These are phyloP conservation scores for Alternaria hordeiaustralica DNA, from an alignment of 2,329 filamentous ascomycete genomes.

Conservation along the genomic window DNA sequence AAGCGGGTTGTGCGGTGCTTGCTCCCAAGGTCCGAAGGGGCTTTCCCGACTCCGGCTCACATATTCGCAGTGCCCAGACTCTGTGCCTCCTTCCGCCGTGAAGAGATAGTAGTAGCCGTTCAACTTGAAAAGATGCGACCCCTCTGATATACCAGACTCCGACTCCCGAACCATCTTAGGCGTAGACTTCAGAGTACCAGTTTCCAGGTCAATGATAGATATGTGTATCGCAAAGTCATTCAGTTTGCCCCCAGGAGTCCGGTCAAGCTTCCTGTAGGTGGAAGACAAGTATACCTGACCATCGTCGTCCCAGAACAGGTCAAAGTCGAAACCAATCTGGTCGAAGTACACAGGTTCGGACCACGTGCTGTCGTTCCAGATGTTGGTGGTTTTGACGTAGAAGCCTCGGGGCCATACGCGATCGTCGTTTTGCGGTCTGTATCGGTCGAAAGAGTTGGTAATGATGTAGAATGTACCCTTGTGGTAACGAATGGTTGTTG, in stretches of 20 bases:
- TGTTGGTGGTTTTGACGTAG: conserved; percentile 43
- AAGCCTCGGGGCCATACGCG: conserved; percentile 57
- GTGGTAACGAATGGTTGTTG: conserved; percentile 29
- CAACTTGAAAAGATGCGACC: conserved; percentile 44
- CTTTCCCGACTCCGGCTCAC: conserved; percentile 59
- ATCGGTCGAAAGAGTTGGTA: conserved; percentile 33
- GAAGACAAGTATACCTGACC: conserved; percentile 56
- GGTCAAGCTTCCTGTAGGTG: conserved; percentile 20
- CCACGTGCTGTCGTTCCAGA: conserved; percentile 24
- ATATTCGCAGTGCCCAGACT: conserved; percentile 52
- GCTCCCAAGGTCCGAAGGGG: conserved; percentile 46
- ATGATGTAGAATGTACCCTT: conserved; percentile 27
- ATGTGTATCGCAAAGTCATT: conserved; percentile 41
- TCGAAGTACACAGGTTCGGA: conserved; percentile 34
- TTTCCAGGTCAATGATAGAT: conserved; percentile 39
- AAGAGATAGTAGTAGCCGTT: conserved; percentile 35
- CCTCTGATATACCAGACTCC: conserved; percentile 35
- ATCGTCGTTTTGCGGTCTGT: conserved; percentile 34
- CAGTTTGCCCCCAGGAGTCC: conserved; percentile 20
- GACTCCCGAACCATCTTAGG: conserved; percentile 35
- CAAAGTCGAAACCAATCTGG: conserved; percentile 31
- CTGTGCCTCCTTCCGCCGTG: conserved; percentile 45
- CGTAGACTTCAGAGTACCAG: conserved; percentile 28
- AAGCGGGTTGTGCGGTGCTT: conserved; percentile 45
- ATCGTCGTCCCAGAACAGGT: conserved; percentile 61